These are phyloP conservation scores for Fusarium sp. DNA, from an alignment of 2,329 filamentous ascomycete genomes.

Conservation along the genomic window DNA sequence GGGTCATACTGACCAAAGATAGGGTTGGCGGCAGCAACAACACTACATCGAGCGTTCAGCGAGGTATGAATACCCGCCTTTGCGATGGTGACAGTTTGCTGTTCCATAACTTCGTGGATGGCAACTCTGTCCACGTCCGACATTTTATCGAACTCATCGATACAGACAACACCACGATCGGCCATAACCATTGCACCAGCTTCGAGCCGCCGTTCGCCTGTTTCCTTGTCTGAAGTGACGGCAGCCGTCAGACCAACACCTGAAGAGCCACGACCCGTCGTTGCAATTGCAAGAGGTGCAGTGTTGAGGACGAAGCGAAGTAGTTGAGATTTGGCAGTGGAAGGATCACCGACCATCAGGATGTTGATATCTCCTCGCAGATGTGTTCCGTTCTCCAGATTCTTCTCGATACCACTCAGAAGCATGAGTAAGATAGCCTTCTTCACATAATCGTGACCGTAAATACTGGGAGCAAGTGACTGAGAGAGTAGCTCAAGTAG, in stretches of 20 bases:
- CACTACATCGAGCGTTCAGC: slow-evolving; percentile 95
- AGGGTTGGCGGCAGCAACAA: slow-evolving; percentile 95
- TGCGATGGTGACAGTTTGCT: slow-evolving; percentile 98
- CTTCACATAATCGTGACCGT: slow-evolving; percentile 97
- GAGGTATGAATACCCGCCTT: slow-evolving; percentile 99
- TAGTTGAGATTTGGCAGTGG: slow-evolving; percentile 98
- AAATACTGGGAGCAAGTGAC: slow-evolving; percentile 95
- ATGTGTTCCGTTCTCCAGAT: slow-evolving; percentile 97
- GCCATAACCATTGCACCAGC: slow-evolving; percentile 99
- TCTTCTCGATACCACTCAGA: slow-evolving; percentile 97
- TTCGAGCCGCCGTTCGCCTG: slow-evolving; percentile 92
- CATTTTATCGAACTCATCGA: slow-evolving; percentile 99
- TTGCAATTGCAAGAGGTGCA: slow-evolving; percentile 95
- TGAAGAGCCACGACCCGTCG: slow-evolving; percentile 95
- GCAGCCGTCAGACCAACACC: slow-evolving; percentile 98
- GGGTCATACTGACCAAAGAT: slow-evolving; percentile 99
- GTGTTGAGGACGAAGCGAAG: slow-evolving; percentile 98
- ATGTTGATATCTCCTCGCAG: slow-evolving; percentile 99
- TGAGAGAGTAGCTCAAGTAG: slow-evolving; percentile 94
- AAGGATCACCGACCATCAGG: slow-evolving; percentile 98
- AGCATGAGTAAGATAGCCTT: slow-evolving; percentile 97
- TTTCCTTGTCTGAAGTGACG: slow-evolving; percentile 97
- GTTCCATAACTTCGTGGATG: slow-evolving; percentile 99
- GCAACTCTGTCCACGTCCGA: slow-evolving; percentile 97
- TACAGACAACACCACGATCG: slow-evolving; percentile 97